A percentile compares a stretch with the other conserved stretches of the same genome.
Conservation (phyloP, 2,329 filamentous ascomycete species). For the Colletotrichum tanaceti region DNA sequence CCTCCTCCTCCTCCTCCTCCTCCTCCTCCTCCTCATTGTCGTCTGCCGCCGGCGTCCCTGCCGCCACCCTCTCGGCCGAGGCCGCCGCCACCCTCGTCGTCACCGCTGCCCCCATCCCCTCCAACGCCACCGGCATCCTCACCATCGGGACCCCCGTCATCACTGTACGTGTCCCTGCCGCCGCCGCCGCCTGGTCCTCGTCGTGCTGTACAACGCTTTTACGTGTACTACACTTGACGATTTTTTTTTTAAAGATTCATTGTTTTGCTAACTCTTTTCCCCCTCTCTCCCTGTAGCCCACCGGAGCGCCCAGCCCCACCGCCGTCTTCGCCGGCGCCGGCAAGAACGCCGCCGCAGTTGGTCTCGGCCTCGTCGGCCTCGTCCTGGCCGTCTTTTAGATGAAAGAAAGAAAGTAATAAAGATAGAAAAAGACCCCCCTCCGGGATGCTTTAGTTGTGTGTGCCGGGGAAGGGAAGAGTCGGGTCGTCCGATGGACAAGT, state of each 20-base stretch:
- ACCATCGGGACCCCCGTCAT: constrained; percentile 32
- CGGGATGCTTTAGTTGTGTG: background rate
- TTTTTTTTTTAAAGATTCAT: too few relatives aligned
- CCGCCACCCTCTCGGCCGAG: constrained; percentile 22
- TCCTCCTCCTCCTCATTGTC: too few relatives aligned
- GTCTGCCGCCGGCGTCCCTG: background rate
- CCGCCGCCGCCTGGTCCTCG: constrained; percentile 34
- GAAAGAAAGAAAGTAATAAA: background rate
- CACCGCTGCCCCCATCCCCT: constrained; percentile 8
- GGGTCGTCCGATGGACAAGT: background rate
- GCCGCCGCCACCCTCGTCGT: too few relatives aligned
- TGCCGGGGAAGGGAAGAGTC: background rate
- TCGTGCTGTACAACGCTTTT: constrained; percentile 9
- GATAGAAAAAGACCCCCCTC: too few relatives aligned
- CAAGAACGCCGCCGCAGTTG: constrained; percentile 28
- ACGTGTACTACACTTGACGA: background rate
- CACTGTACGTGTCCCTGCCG: constrained; percentile 34
- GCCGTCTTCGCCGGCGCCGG: constrained; percentile 32
- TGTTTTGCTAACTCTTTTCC: constrained; percentile 15
- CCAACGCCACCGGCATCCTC: constrained; percentile 25
- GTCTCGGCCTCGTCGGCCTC: constrained; percentile 17
- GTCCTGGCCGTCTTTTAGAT: constrained; percentile 29
- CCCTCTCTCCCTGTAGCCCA: constrained; percentile 20
- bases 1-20: too few relatives aligned
- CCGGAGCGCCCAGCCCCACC: constrained; percentile 26